phyloP scores from a whole-genome alignment of 176 grass and related monocot species.

The Neostapfia colusana region DNA sequence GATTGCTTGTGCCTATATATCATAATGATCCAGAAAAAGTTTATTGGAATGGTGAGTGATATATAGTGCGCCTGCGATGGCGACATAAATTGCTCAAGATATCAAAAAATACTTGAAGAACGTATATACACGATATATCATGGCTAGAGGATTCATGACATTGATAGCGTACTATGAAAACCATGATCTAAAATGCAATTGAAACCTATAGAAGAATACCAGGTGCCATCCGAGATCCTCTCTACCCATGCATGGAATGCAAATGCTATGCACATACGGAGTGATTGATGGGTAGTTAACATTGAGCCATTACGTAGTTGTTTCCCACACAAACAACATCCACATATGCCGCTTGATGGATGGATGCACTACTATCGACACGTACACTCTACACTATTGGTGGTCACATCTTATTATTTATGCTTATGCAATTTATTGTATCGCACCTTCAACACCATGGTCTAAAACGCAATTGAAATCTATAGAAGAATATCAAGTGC shows the following conservation, averaged over 20 bases:
- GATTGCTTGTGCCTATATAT: neutral
- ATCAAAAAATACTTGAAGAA: neutral
- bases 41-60: neutral
- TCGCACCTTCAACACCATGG: conserved; percentile 36
- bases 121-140: neutral
- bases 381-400: neutral
- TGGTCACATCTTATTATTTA: conserved; percentile 25
- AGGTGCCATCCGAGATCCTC: conserved; percentile 1
- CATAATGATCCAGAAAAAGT: neutral
- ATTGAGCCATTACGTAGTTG: conserved; percentile 54
- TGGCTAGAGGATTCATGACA: neutral
- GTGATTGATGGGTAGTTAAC: conserved; percentile 61
- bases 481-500: neutral
- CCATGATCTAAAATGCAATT: conserved; percentile 3
- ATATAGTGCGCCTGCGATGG: neutral
- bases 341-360: conserved; percentile 6
- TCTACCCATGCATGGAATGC: neutral
- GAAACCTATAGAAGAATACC: conserved; percentile 1
- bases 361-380: conserved; percentile 16
- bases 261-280: conserved; percentile 35
- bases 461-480: conserved; percentile 30
- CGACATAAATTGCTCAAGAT: neutral
- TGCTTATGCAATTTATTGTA: conserved; percentile 40
- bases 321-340: conserved; percentile 35
- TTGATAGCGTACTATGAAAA: neutral